Conservation (phyloP, 1,284 basidiomycete genomes). For the Boletus sp. region DNA sequence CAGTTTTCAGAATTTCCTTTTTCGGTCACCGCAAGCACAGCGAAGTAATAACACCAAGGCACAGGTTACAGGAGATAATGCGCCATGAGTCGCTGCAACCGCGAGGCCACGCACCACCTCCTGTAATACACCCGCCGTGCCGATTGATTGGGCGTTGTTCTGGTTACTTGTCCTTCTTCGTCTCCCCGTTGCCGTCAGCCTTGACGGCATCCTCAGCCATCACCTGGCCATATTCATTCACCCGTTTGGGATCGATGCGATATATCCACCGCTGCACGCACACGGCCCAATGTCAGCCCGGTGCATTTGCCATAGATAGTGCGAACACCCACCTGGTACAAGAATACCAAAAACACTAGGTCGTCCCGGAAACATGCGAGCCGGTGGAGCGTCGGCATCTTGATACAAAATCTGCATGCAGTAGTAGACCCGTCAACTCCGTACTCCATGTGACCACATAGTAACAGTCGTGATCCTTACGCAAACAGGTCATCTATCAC, state of each 20-base stretch:
- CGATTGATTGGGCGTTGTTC: slow-evolving; percentile 4
- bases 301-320: slow-evolving; percentile 13
- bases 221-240: slow-evolving; percentile 95
- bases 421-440: slow-evolving; percentile 13
- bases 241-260: slow-evolving; percentile 86
- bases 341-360: slow-evolving; percentile 81
- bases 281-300: slow-evolving; percentile 14
- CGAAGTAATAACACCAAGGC: slow-evolving; percentile 3
- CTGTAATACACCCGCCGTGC: slow-evolving; percentile 3
- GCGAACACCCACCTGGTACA: slow-evolving; percentile 69
- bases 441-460: slow-evolving; percentile 16
- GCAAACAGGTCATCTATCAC: slow-evolving; percentile 93
- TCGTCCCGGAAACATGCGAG: slow-evolving; percentile 90
- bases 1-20: slow-evolving; percentile 14
- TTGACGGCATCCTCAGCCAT: slow-evolving; percentile 49
- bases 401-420: slow-evolving; percentile 81
- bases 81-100: slow-evolving; percentile 1
- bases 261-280: slow-evolving; percentile 84
- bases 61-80: slow-evolving; percentile 17
- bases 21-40: no score
- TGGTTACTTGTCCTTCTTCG: slow-evolving; percentile 51
- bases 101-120: slow-evolving; percentile 1
- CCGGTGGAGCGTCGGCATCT: slow-evolving; percentile 93
- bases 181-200: slow-evolving; percentile 39
- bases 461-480: slow-evolving; percentile 42